These are phyloP conservation scores for Schoenoplectus tabernaemontani DNA, from an alignment of 202 grass and related monocot genomes.

Conservation along the genomic window DNA sequence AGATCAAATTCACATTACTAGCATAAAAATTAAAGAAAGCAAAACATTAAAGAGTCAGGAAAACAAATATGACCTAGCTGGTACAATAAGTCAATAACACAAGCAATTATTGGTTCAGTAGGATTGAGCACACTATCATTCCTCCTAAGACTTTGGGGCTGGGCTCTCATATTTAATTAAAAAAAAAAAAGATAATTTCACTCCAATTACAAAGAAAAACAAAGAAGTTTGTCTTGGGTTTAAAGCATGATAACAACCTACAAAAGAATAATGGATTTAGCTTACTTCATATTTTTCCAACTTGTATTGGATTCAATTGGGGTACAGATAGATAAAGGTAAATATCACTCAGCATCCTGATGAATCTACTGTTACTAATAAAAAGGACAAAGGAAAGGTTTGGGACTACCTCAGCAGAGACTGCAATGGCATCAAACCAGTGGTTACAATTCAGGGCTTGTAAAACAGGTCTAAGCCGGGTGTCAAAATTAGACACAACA, in stretches of 20 bases:
- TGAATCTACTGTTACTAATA: background rate
- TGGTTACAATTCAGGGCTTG: conserved; percentile 77
- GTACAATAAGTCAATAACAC: background rate
- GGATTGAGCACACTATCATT: background rate
- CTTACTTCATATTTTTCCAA: background rate
- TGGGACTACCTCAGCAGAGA: conserved; percentile 67
- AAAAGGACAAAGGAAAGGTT: background rate
- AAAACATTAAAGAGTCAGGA: background rate
- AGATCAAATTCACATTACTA: background rate
- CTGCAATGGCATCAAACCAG: conserved; percentile 89
- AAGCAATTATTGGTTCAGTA: background rate
- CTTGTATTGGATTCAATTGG: background rate
- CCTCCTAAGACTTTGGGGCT: background rate
- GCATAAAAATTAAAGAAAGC: background rate
- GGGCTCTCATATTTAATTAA: background rate
- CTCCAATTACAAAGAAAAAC: background rate
- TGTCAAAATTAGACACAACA: conserved; percentile 94
- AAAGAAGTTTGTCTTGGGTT: background rate
- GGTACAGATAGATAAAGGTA: background rate
- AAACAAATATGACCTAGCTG: background rate
- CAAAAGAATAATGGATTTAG: background rate
- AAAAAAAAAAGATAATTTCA: background rate
- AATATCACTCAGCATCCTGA: background rate
- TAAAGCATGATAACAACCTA: background rate
- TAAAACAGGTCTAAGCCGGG: conserved; percentile 75